Percentiles rank a stretch among this genome's conserved stretches.
Conservation (phyloP, 2,329 filamentous ascomycete species). For the Neonectria hederae region DNA sequence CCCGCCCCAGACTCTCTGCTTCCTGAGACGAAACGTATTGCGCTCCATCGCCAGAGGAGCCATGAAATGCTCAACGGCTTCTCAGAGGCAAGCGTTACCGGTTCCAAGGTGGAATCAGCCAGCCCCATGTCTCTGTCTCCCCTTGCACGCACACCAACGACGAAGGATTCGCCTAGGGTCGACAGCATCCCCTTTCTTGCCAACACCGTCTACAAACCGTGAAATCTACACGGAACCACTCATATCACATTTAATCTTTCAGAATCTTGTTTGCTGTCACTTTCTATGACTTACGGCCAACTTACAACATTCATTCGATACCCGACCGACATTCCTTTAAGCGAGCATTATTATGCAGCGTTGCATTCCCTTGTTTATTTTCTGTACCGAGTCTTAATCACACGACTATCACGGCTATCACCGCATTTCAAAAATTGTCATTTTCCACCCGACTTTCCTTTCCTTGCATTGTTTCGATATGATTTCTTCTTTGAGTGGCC, state of each 20-base stretch:
- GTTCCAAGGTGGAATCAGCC: slow-evolving; percentile 41
- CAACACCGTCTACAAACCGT: slow-evolving; percentile 60
- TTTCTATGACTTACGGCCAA: slow-evolving; percentile 41
- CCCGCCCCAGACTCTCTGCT: slow-evolving; percentile 6
- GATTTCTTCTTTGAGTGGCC: neutral
- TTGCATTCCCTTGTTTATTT: slow-evolving; percentile 19
- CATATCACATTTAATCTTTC: slow-evolving; percentile 8
- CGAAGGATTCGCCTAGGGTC: slow-evolving; percentile 42
- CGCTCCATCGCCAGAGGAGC: slow-evolving; percentile 60
- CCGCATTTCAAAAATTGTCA: slow-evolving; percentile 26
- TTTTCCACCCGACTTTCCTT: slow-evolving; percentile 15
- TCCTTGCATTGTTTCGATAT: slow-evolving; percentile 1
- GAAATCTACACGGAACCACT: slow-evolving; percentile 22
- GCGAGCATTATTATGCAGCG: slow-evolving; percentile 18
- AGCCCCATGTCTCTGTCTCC: slow-evolving; percentile 39
- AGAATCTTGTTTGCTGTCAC: slow-evolving; percentile 1
- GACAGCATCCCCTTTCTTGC: slow-evolving; percentile 56
- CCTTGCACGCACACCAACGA: slow-evolving; percentile 48
- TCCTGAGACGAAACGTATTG: slow-evolving; percentile 46
- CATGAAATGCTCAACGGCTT: slow-evolving; percentile 59
- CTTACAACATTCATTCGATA: slow-evolving; percentile 42
- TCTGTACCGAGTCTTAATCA: slow-evolving; percentile 24
- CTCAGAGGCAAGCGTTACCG: slow-evolving; percentile 32
- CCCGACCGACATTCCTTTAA: slow-evolving; percentile 30
- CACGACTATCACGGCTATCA: slow-evolving; percentile 33